Conservation (phyloP, 2,329 filamentous ascomycete genomes). For the Hypoxylon sp. region DNA sequence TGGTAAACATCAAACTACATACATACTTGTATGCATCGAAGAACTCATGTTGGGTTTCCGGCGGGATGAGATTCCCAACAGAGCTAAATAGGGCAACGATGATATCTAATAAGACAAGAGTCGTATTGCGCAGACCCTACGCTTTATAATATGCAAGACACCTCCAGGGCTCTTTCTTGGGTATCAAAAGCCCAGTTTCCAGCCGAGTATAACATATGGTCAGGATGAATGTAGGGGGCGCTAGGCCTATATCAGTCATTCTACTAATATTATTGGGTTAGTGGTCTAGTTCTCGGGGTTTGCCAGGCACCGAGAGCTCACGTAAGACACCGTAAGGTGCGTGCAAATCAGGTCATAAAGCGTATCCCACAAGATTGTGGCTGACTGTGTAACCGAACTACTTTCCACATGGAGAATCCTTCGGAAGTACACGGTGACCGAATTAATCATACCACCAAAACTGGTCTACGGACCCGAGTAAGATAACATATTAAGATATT, state of each 20-base stretch:
- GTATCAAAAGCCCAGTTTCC: too few species aligned
- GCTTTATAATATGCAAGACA: too few species aligned
- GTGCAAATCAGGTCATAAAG: constrained; percentile 6
- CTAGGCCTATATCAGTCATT: not conserved
- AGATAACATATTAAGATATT: not conserved
- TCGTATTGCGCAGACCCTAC: too few species aligned
- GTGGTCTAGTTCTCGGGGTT: constrained; percentile 6
- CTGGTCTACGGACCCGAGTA: too few species aligned
- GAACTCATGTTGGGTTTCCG: not conserved
- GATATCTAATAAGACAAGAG: not conserved
- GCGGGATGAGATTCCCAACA: too few species aligned
- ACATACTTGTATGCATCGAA: not conserved
- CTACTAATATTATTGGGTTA: constrained; percentile 1
- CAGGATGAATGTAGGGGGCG: not conserved
- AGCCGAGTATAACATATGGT: too few species aligned
- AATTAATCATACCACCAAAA: too few species aligned
- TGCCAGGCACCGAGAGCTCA: constrained; percentile 10
- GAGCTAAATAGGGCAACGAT: not conserved
- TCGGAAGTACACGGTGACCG: not conserved
- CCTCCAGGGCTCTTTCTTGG: too few species aligned
- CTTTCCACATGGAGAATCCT: not conserved
- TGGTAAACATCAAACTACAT: not conserved
- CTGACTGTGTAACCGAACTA: constrained; percentile 5
- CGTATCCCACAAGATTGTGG: not conserved
- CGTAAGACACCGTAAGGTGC: constrained; percentile 4